Percentiles rank a stretch among this genome's conserved stretches.
phyloP scores from a whole-genome alignment of 1,284 basidiomycete species.

The Puccinia novopanici region DNA sequence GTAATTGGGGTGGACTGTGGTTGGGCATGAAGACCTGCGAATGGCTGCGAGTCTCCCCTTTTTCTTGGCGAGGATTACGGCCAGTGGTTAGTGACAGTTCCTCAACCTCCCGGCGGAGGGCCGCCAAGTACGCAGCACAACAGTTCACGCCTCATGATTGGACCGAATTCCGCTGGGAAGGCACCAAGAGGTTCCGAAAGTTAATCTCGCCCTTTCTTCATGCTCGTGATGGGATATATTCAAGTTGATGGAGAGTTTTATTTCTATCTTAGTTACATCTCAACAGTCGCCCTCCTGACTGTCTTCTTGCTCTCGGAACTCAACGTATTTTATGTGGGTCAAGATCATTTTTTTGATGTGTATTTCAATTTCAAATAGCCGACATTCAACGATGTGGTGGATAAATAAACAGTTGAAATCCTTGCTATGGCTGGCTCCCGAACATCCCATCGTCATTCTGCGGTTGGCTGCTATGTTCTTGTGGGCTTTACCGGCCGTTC shows the following conservation, averaged over 20 bases:
- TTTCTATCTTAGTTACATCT: conserved; percentile 63
- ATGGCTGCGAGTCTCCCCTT: conserved; percentile 72
- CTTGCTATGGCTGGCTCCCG: conserved; percentile 81
- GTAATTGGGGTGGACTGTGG: conserved; percentile 81
- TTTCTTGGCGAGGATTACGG: conserved; percentile 58
- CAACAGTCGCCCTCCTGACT: conserved; percentile 71
- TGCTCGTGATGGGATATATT: not conserved
- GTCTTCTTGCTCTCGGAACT: conserved; percentile 79
- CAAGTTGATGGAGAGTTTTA: no score
- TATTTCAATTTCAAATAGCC: not conserved
- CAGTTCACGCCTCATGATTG: conserved; percentile 83
- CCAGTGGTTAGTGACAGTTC: conserved; percentile 66
- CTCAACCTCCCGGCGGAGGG: conserved; percentile 68
- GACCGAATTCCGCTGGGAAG: conserved; percentile 81
- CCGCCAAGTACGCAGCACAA: conserved; percentile 72
- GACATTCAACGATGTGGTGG: not conserved
- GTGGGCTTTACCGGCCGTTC: conserved; percentile 71
- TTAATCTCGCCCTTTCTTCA: not conserved
- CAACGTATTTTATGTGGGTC: conserved; percentile 61
- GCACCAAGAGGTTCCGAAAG: conserved; percentile 72
- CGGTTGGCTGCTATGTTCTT: conserved; percentile 74
- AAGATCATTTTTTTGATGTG: not conserved
- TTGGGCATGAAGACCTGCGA: conserved; percentile 78
- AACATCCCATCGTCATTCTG: conserved; percentile 75
- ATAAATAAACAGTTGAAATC: conserved; percentile 61